phyloP scores from a whole-genome alignment of 2,329 filamentous ascomycete species.

The Meredithiella fracta region DNA sequence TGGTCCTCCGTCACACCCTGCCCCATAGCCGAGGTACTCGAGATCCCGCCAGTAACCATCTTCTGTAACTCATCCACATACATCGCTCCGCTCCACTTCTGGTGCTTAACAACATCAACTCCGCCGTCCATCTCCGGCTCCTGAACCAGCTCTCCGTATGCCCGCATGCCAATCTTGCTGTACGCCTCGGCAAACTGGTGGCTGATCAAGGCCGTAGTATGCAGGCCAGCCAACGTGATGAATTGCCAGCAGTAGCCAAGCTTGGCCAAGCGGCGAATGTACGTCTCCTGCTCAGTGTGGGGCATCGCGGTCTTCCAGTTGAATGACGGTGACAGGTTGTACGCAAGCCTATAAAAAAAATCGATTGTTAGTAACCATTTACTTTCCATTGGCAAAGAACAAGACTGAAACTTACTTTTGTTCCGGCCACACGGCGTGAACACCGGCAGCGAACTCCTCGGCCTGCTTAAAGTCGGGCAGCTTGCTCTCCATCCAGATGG shows the following conservation, averaged over 20 bases:
- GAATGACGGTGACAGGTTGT: conserved; percentile 97
- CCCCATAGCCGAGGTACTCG: conserved; percentile 87
- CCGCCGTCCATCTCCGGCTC: conserved; percentile 87
- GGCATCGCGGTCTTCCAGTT: conserved; percentile 99
- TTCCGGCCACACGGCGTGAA: conserved; percentile 88
- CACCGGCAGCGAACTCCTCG: conserved; percentile 79
- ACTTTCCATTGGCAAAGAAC: neutral
- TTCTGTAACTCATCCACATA: conserved; percentile 91
- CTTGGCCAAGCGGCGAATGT: conserved; percentile 71
- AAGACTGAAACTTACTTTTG: conserved; percentile 54
- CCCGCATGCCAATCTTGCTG: conserved; percentile 72
- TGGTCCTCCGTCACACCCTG: conserved; percentile 97
- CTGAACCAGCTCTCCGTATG: conserved; percentile 92
- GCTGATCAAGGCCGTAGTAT: conserved; percentile 85
- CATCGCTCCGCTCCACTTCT: conserved; percentile 94
- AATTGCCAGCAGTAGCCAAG: conserved; percentile 99
- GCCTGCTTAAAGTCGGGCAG: conserved; percentile 83
- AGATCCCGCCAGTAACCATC: conserved; percentile 91
- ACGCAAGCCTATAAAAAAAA: conserved; percentile 52
- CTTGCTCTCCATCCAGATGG: conserved; percentile 99
- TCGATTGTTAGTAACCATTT: conserved; percentile 15
- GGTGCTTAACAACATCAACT: conserved; percentile 92
- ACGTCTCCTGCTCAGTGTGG: conserved; percentile 83
- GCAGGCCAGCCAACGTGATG: conserved; percentile 94
- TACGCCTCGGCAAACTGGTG: conserved; percentile 79